phyloP scores from a whole-genome alignment of 2,329 filamentous ascomycete species.

The Beauveria asiatica region DNA sequence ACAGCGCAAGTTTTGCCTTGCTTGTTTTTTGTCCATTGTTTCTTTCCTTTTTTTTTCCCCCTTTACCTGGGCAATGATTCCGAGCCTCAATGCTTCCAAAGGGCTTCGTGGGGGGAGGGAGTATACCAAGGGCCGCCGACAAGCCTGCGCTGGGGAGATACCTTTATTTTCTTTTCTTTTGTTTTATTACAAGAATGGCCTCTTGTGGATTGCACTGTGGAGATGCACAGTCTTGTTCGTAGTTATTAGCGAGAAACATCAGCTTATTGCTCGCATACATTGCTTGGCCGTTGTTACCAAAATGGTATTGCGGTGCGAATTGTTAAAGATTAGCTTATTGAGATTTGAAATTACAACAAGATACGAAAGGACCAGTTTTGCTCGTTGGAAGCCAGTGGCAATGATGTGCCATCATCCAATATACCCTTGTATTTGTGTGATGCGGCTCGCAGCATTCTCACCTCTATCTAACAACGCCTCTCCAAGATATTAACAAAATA shows the following conservation, averaged over 20 bases:
- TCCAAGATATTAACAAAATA: slow-evolving; percentile 2
- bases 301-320: neutral
- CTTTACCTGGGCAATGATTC: neutral
- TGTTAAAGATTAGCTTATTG: neutral
- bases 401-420: neutral
- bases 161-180: neutral
- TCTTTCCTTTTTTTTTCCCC: neutral
- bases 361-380: neutral
- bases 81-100: neutral
- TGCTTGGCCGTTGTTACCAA: neutral
- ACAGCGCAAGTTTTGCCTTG: neutral
- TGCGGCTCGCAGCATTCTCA: neutral
- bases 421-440: neutral
- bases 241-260: neutral
- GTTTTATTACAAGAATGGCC: neutral
- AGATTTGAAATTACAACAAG: neutral
- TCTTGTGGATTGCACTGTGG: neutral
- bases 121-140: neutral
- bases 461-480: neutral
- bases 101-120: too few species aligned
- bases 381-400: too few species aligned
- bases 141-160: neutral
- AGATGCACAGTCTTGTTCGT: neutral
- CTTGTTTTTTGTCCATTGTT: neutral
- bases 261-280: neutral